A percentile compares a stretch with the other conserved stretches of the same genome.
phyloP scores from a whole-genome alignment of 805 yeast genomes.

The Candida nitratophila region DNA sequence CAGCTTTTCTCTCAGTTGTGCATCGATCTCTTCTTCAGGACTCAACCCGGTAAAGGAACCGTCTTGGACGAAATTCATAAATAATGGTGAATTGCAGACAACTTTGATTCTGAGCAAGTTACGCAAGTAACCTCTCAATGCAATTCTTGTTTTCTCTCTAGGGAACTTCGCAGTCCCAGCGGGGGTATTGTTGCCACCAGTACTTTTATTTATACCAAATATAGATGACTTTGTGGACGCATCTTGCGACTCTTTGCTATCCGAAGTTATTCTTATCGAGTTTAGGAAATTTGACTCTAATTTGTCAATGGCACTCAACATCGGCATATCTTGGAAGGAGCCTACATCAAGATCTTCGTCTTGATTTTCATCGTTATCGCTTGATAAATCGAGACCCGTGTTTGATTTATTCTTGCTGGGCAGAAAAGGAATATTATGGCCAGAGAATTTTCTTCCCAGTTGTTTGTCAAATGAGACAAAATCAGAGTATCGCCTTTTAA shows the following conservation, averaged over 20 bases:
- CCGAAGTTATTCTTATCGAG: conserved; percentile 6
- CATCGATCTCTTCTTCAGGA: conserved; percentile 45
- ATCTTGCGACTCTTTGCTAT: neutral
- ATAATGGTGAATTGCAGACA: conserved; percentile 42
- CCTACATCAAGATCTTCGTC: conserved; percentile 1
- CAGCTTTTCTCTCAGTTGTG: conserved; percentile 46
- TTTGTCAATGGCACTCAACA: conserved; percentile 8
- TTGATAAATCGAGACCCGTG: neutral
- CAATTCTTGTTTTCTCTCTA: conserved; percentile 71
- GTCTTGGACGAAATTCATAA: conserved; percentile 46
- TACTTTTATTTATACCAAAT: no score
- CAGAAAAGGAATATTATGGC: conserved; percentile 40
- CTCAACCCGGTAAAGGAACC: conserved; percentile 31
- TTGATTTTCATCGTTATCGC: neutral
- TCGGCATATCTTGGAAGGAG: neutral
- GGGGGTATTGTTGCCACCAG: neutral
- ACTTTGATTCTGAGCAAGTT: conserved; percentile 46
- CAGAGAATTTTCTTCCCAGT: conserved; percentile 59
- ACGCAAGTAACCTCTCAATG: conserved; percentile 67
- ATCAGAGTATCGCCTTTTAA: conserved; percentile 59
- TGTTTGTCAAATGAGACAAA: conserved; percentile 50
- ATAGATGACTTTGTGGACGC: no score
- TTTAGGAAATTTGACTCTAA: conserved; percentile 15
- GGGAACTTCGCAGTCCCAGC: conserved; percentile 30
- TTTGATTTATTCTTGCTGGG: conserved; percentile 19